Evolutionary conservation across 2,329 filamentous ascomycete species (phyloP), one percentile per base, ranked within the genome.

Genomic region (Talaromyces piceae): DNA sequence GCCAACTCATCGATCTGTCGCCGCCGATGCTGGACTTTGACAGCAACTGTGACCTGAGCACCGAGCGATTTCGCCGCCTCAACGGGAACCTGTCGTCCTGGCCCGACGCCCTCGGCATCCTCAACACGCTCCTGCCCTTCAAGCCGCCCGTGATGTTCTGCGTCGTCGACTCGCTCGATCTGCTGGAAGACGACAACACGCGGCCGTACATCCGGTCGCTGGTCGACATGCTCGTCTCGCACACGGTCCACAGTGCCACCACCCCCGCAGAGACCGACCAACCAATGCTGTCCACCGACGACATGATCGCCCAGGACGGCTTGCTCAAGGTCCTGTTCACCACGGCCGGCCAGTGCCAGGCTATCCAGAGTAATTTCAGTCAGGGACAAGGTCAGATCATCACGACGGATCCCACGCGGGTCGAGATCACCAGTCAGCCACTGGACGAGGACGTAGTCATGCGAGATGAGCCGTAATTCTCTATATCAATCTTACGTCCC

Each of bases 291-390:
- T 59, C 13, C 58, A 55, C 16, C 1, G 33, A 37, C 4, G 33
- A 37, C 22, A 9, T 16, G 13, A 31, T 30, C 30, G 22, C 41
- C 11, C 59, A 61, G 6, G 58, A 56, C 9, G 61, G 64, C 5
- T 50, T 69, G 2, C 56, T 69, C 39, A 70, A 70, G 47, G 59
- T 67, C 3, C 58, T 70, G 3, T 67, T 70, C 47, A 69, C 67
- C 3, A 64, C 66, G 11, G 56, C 59, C 3, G 65, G 65, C 28
- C 60, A 43, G 13, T 30, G 27, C 26, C 33, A 16, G 11, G 49
- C 49, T 23, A 41, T 54, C 7, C 47, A 54, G 28, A 44, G 30
- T 5, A 31, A 28, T 13, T 50, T 51, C 9, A 44, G 46, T 7
- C 47, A 54, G 12, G 48, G 25, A 2, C 46, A 41, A 3, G 51